phyloP scores from a whole-genome alignment of 2,329 filamentous ascomycete genomes.

The Colletotrichum plurivorum region DNA sequence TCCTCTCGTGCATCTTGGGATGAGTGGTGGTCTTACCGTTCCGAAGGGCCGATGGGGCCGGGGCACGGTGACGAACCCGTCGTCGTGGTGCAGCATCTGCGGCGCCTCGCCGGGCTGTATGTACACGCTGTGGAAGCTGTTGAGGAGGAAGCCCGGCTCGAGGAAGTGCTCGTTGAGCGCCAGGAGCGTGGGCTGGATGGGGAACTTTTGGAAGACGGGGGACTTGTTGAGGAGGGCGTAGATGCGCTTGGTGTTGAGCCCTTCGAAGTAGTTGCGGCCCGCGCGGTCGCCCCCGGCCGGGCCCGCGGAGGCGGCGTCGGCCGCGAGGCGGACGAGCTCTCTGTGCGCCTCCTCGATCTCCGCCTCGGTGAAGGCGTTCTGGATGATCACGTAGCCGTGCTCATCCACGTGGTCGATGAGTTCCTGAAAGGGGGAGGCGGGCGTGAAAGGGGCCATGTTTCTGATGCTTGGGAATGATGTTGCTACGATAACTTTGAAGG shows the following conservation, averaged over 20 bases:
- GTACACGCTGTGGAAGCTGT: slow-evolving; percentile 53
- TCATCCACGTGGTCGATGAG: slow-evolving; percentile 42
- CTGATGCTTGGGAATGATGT: too few relatives aligned
- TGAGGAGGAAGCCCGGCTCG: slow-evolving; percentile 53
- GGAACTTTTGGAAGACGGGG: slow-evolving; percentile 54
- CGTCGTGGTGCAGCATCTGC: slow-evolving; percentile 54
- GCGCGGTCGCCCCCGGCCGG: slow-evolving; percentile 41
- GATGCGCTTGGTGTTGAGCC: slow-evolving; percentile 53
- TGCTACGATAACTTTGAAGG: too few relatives aligned
- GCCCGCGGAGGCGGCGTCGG: slow-evolving; percentile 42
- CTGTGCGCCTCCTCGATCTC: slow-evolving; percentile 47
- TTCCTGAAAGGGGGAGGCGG: too few relatives aligned
- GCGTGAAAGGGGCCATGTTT: too few relatives aligned
- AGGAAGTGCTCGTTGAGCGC: slow-evolving; percentile 57
- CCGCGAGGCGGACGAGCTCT: slow-evolving; percentile 44
- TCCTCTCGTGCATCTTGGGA: background rate
- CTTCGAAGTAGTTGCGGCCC: slow-evolving; percentile 55
- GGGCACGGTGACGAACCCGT: slow-evolving; percentile 48
- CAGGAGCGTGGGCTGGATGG: slow-evolving; percentile 50
- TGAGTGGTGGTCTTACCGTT: slow-evolving; percentile 40
- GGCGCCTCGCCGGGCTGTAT: slow-evolving; percentile 55
- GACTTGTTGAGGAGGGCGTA: slow-evolving; percentile 56
- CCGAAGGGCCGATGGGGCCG: slow-evolving; percentile 52
- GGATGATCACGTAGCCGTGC: slow-evolving; percentile 54
- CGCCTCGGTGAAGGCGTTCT: slow-evolving; percentile 47